Conservation (phyloP, 2,329 filamentous ascomycete genomes). For the Erysiphe pulchra region DNA sequence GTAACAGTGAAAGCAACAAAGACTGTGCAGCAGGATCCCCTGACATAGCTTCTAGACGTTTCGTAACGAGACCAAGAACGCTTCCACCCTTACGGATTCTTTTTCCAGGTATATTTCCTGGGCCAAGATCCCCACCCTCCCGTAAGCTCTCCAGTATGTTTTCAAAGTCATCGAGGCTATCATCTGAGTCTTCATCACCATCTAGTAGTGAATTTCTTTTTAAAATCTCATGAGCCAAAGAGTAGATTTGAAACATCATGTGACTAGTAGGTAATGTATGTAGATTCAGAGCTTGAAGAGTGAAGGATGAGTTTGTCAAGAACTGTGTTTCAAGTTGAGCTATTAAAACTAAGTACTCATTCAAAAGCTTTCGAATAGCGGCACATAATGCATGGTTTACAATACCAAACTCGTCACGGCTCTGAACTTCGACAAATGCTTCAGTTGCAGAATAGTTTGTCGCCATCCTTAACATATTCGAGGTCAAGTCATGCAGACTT, state of each 20-base stretch:
- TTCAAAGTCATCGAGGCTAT: slow-evolving; percentile 57
- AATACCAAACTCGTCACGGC: slow-evolving; percentile 71
- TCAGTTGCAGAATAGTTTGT: slow-evolving; percentile 82
- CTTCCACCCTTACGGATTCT: slow-evolving; percentile 94
- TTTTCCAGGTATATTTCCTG: slow-evolving; percentile 57
- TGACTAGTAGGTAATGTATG: slow-evolving; percentile 77
- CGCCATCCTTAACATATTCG: slow-evolving; percentile 78
- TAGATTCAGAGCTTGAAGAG: slow-evolving; percentile 75
- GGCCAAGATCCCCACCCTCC: slow-evolving; percentile 60
- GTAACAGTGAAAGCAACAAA: slow-evolving; percentile 55
- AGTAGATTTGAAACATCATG: slow-evolving; percentile 77
- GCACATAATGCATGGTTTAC: slow-evolving; percentile 93
- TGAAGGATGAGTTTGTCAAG: slow-evolving; percentile 69
- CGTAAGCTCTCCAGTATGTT: slow-evolving; percentile 76
- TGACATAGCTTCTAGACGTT: slow-evolving; percentile 66
- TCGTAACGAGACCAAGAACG: slow-evolving; percentile 69
- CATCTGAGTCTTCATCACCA: slow-evolving; percentile 39
- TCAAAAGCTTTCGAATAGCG: slow-evolving; percentile 71
- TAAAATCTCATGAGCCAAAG: slow-evolving; percentile 62
- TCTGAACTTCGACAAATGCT: slow-evolving; percentile 83
- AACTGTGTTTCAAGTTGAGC: slow-evolving; percentile 87
- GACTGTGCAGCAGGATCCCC: slow-evolving; percentile 73
- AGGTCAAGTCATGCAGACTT: slow-evolving; percentile 65
- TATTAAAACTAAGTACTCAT: slow-evolving; percentile 81
- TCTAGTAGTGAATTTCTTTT: slow-evolving; percentile 73